phyloP scores from a whole-genome alignment of 2,329 filamentous ascomycete species.

The Leptosphaerulina australis region DNA sequence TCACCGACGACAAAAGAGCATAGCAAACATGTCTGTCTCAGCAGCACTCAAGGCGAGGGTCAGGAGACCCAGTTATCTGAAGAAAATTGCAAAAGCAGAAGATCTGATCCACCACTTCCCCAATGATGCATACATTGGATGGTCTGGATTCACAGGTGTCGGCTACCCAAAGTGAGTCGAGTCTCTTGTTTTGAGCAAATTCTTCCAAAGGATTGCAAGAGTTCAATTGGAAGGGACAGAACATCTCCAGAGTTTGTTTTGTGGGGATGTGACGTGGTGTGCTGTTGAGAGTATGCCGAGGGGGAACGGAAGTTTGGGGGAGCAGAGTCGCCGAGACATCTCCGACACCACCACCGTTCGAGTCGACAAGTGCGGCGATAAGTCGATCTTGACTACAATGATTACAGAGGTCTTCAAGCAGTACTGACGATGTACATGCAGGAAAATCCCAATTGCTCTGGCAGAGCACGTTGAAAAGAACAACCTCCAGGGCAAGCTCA shows the following conservation, averaged over 20 bases:
- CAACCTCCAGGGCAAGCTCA: conserved; percentile 78
- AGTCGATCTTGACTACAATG: neutral
- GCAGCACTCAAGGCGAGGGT: conserved; percentile 78
- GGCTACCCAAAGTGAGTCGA: conserved; percentile 79
- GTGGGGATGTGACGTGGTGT: conserved; percentile 14
- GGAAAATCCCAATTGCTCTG: conserved; percentile 81
- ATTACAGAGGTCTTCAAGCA: conserved; percentile 8
- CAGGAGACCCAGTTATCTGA: conserved; percentile 75
- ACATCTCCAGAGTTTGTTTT: neutral
- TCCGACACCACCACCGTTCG: neutral
- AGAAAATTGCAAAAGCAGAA: conserved; percentile 78
- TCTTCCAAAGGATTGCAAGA: neutral
- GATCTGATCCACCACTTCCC: conserved; percentile 83
- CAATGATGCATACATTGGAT: conserved; percentile 84
- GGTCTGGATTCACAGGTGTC: conserved; percentile 90
- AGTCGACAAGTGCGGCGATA: neutral
- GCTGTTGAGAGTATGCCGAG: conserved; percentile 28
- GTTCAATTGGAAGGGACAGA: conserved; percentile 4
- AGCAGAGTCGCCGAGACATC: conserved; percentile 30
- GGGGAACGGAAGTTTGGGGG: conserved; percentile 36
- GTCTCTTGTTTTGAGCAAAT: neutral
- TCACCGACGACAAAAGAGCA: neutral
- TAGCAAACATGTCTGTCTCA: conserved; percentile 61
- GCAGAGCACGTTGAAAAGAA: conserved; percentile 91
- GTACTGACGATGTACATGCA: conserved; percentile 42